These are phyloP conservation scores for Biancaea sappan DNA, from an alignment of 306 rosid species.

Conservation along the genomic window DNA sequence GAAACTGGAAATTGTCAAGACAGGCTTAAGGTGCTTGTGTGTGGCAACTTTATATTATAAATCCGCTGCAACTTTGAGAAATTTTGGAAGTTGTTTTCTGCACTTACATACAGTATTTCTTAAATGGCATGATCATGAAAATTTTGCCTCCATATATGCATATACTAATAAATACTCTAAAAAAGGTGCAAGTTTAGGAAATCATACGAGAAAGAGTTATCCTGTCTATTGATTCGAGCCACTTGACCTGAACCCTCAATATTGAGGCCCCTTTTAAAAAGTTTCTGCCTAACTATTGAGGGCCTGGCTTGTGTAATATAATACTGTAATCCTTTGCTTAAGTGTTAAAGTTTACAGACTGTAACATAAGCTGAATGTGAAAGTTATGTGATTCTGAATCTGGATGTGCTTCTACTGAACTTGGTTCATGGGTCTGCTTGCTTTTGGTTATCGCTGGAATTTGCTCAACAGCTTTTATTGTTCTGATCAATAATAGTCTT, in stretches of 20 bases:
- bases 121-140: background rate
- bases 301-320: background rate
- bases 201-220: background rate
- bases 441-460: background rate
- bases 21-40: background rate
- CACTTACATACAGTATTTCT: background rate
- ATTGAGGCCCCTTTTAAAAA: background rate
- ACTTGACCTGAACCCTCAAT: background rate
- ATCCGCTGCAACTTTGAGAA: constrained; percentile 15
- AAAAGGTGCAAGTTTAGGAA: background rate
- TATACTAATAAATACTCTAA: background rate
- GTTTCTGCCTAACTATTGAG: background rate
- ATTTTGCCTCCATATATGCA: constrained; percentile 9
- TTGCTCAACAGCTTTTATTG: background rate
- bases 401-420: background rate
- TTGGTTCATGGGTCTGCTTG: background rate
- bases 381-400: background rate
- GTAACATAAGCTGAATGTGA: constrained; percentile 1
- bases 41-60: background rate
- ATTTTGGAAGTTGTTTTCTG: background rate
- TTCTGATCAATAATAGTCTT: background rate
- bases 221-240: background rate
- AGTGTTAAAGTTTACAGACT: background rate
- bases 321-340: background rate
- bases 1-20: background rate